These are phyloP conservation scores for Lasiodiplodia citricola DNA, from an alignment of 2,329 filamentous ascomycete species.

Conservation along the genomic window DNA sequence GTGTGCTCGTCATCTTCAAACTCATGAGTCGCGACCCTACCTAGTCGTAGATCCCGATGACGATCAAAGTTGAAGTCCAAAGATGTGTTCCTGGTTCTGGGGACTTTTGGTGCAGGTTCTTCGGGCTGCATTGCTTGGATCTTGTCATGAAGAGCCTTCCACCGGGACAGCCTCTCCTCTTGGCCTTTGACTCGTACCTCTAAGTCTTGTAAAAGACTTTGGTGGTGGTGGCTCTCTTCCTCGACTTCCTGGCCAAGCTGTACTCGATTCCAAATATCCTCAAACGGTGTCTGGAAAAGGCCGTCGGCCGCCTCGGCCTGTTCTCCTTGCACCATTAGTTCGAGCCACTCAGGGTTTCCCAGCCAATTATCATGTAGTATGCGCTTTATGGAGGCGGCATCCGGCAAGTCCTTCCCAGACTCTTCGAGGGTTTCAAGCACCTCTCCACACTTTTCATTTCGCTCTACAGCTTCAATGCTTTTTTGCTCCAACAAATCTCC, in stretches of 20 bases:
- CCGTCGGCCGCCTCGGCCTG: conserved; percentile 61
- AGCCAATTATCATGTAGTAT: conserved; percentile 76
- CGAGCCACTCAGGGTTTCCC: conserved; percentile 75
- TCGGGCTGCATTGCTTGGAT: conserved; percentile 27
- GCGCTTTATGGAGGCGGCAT: conserved; percentile 56
- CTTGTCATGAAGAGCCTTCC: conserved; percentile 69
- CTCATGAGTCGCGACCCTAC: neutral
- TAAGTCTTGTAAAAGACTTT: conserved; percentile 68
- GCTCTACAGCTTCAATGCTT: conserved; percentile 60
- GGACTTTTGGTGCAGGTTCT: conserved; percentile 26
- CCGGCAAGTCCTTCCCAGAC: conserved; percentile 30
- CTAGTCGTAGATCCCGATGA: conserved; percentile 38
- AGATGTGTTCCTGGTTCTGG: neutral
- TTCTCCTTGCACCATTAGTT: conserved; percentile 72
- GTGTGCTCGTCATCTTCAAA: neutral
- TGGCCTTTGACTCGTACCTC: conserved; percentile 72
- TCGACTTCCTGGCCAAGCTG: conserved; percentile 62
- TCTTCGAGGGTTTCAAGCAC: conserved; percentile 32
- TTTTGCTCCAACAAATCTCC: conserved; percentile 68
- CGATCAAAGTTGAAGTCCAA: conserved; percentile 39
- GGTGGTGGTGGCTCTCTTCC: conserved; percentile 47
- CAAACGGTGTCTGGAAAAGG: conserved; percentile 70
- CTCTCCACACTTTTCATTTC: conserved; percentile 54
- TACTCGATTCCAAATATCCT: conserved; percentile 72
- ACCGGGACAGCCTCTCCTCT: conserved; percentile 70